These are phyloP conservation scores for Kurtzmaniella quercitrusa DNA, from an alignment of 1,139 yeast species.

Conservation along the genomic window DNA sequence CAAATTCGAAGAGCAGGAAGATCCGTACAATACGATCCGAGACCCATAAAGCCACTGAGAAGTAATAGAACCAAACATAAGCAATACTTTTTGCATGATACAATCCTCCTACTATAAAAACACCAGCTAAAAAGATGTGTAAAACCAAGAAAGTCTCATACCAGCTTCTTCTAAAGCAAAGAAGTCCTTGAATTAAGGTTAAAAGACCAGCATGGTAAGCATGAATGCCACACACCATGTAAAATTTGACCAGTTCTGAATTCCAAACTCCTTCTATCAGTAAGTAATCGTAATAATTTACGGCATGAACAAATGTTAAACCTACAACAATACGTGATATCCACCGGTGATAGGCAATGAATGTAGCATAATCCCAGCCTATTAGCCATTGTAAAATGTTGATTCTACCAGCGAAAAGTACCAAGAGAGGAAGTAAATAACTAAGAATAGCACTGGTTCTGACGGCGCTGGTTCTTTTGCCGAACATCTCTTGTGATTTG, in stretches of 20 bases:
- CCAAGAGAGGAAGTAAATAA: conserved; percentile 29
- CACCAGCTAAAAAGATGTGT: conserved; percentile 37
- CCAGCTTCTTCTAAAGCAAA: conserved; percentile 27
- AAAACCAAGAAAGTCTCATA: conserved; percentile 43
- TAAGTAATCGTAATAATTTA: neutral
- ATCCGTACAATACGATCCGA: conserved; percentile 25
- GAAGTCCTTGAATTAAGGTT: conserved; percentile 31
- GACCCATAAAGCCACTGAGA: conserved; percentile 23
- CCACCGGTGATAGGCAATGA: conserved; percentile 29
- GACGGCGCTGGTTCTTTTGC: conserved; percentile 41
- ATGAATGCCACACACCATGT: conserved; percentile 47
- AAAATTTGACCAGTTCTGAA: conserved; percentile 24
- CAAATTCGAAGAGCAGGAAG: conserved; percentile 19
- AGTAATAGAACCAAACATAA: conserved; percentile 14
- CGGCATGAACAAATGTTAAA: conserved; percentile 21
- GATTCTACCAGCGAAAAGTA: conserved; percentile 30
- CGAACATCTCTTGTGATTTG: conserved; percentile 12
- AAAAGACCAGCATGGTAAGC: conserved; percentile 34
- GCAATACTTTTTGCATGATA: conserved; percentile 29
- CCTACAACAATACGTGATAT: conserved; percentile 21
- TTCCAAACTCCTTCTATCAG: neutral
- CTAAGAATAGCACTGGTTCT: conserved; percentile 58
- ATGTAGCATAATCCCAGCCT: conserved; percentile 28
- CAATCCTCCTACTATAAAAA: conserved; percentile 43
- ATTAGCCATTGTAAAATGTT: conserved; percentile 30